phyloP scores from a whole-genome alignment of 2,329 filamentous ascomycete genomes.

The Didymella pomorum region DNA sequence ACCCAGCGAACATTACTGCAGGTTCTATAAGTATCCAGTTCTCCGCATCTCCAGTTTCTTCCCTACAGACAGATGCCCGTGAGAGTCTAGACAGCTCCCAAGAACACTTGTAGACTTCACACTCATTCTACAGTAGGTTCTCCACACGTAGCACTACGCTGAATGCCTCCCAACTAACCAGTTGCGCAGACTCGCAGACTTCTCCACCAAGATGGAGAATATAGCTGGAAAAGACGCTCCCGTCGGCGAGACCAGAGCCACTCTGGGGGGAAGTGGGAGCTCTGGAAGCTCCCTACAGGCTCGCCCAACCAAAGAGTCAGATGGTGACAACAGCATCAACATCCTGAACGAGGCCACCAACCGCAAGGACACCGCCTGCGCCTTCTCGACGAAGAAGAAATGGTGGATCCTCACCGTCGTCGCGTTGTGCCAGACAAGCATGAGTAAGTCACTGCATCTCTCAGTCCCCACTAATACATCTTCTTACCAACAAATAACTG shows the following conservation, averaged over 20 bases:
- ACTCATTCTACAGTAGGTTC: neutral
- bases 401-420: constrained; percentile 63
- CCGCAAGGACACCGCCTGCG: constrained; percentile 52
- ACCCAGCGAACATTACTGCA: neutral
- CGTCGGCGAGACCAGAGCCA: neutral
- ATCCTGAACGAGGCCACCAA: constrained; percentile 31
- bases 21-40: neutral
- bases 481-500: constrained; percentile 40
- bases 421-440: constrained; percentile 61
- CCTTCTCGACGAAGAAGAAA: constrained; percentile 59
- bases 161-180: neutral
- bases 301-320: neutral
- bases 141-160: neutral
- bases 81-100: neutral
- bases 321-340: constrained; percentile 6
- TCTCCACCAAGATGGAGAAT: constrained; percentile 4
- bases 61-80: neutral
- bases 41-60: neutral
- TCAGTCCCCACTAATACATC: neutral
- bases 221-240: neutral
- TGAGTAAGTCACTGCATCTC: constrained; percentile 53
- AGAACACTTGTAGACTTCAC: neutral
- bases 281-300: constrained; percentile 2
- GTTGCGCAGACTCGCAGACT: neutral
- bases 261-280: neutral